A percentile compares a stretch with the other conserved stretches of the same genome.
These are phyloP conservation scores for Mycena epipterygia DNA, from an alignment of 768 basidiomycete genomes.

Conservation along the genomic window DNA sequence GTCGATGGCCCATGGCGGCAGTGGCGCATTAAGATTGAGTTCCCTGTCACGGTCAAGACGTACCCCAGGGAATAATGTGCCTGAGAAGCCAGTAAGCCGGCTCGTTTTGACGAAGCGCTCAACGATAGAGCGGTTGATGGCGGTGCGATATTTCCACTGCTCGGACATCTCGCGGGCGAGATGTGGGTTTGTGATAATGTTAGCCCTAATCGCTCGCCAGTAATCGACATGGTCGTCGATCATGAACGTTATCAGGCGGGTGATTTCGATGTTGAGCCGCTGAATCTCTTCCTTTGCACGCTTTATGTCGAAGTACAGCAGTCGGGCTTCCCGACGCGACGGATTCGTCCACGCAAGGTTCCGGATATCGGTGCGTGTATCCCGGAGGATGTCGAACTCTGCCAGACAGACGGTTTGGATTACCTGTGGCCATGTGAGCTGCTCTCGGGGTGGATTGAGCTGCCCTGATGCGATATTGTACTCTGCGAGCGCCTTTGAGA, in stretches of 20 bases:
- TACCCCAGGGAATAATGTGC: neutral
- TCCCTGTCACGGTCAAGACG: neutral
- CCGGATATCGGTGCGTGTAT: slow-evolving; percentile 45
- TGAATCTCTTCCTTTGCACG: slow-evolving; percentile 48
- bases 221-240: slow-evolving; percentile 37
- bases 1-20: neutral
- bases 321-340: slow-evolving; percentile 39
- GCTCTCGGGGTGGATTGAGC: neutral
- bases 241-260: slow-evolving; percentile 43
- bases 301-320: slow-evolving; percentile 40
- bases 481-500: neutral
- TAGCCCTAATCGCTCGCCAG: neutral
- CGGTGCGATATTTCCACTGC: neutral
- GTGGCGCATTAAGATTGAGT: neutral
- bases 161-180: neutral
- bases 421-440: neutral
- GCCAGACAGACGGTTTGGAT: slow-evolving; percentile 37
- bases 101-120: neutral
- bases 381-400: slow-evolving; percentile 51
- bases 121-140: neutral
- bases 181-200: neutral
- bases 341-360: slow-evolving; percentile 45
- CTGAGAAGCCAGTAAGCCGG: neutral
- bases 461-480: neutral
- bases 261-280: slow-evolving; percentile 48